phyloP scores from a whole-genome alignment of 495 filamentous ascomycete species.

The Mytilinidion resinicola region DNA sequence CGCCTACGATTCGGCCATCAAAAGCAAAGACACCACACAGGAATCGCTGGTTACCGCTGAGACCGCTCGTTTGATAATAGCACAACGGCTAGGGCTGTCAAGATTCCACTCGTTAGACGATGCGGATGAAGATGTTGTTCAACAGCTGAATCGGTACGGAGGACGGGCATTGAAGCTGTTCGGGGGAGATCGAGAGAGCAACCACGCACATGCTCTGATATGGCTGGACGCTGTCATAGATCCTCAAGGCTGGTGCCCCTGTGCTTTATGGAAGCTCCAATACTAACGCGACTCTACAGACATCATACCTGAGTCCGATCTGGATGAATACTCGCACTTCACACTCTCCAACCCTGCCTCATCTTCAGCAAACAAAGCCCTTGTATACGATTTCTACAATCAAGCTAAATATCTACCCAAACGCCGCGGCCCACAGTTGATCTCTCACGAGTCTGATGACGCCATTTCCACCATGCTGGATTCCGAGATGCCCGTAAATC shows the following conservation, averaged over 20 bases:
- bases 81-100: conserved; percentile 49
- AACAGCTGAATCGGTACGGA: conserved; percentile 47
- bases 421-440: neutral
- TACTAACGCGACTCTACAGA: conserved; percentile 5
- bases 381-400: conserved; percentile 16
- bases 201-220: conserved; percentile 36
- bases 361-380: conserved; percentile 12
- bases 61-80: conserved; percentile 48
- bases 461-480: neutral
- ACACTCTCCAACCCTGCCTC: conserved; percentile 16
- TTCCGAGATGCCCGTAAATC: no score
- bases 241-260: conserved; percentile 36
- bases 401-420: conserved; percentile 17
- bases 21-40: neutral
- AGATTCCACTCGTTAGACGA: conserved; percentile 44
- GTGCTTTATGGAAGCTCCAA: neutral
- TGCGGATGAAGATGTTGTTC: conserved; percentile 41
- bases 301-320: neutral
- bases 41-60: conserved; percentile 34
- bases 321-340: conserved; percentile 5
- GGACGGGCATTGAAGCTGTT: conserved; percentile 41
- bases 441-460: neutral
- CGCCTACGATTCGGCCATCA: conserved; percentile 25
- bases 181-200: conserved; percentile 21
- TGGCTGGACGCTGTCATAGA: conserved; percentile 45